Percentiles rank a stretch among this genome's conserved stretches.
Evolutionary conservation across 2,329 filamentous ascomycete genomes (phyloP).

Genomic region (Dactylonectria estremocensis): DNA sequence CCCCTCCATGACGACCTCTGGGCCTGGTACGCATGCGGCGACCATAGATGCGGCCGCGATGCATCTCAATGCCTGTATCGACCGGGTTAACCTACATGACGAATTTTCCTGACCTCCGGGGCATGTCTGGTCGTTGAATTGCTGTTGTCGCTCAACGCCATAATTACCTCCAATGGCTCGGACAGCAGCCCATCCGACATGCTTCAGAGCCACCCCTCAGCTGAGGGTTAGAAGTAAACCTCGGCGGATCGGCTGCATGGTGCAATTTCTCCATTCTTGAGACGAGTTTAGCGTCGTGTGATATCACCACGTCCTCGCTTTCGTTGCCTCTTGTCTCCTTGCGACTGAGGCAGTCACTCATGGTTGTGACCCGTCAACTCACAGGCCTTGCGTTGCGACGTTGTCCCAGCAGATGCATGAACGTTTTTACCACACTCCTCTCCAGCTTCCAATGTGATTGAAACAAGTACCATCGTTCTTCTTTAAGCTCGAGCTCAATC

Average conservation of each 20-base stretch:
- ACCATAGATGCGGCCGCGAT: conserved; percentile 49
- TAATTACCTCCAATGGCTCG: conserved; percentile 17
- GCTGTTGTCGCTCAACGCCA: conserved; percentile 18
- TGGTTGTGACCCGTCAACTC: conserved; percentile 17
- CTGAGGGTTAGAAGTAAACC: conserved; percentile 45
- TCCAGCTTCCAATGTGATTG: conserved; percentile 11
- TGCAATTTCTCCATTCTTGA: conserved; percentile 49
- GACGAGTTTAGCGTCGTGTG: conserved; percentile 33
- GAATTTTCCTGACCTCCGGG: conserved; percentile 45
- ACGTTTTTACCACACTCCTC: conserved; percentile 9
- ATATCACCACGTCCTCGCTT: conserved; percentile 27
- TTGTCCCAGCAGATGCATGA: background rate
- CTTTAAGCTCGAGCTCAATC: conserved; percentile 17
- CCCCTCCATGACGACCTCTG: conserved; percentile 52
- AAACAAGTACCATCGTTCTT: conserved; percentile 5
- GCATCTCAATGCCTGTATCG: conserved; percentile 29
- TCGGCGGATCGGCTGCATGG: conserved; percentile 47
- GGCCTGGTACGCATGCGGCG: conserved; percentile 31
- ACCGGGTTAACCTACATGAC: rapidly evolving
- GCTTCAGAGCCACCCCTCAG: conserved; percentile 44
- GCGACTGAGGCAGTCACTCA: conserved; percentile 32
- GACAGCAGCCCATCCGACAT: conserved; percentile 31
- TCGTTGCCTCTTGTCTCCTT: conserved; percentile 38
- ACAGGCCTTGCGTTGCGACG: conserved; percentile 12
- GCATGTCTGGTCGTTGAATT: conserved; percentile 42